These are phyloP conservation scores for Zygoascus flipseniorum DNA, from an alignment of 805 yeast genomes.

Conservation along the genomic window DNA sequence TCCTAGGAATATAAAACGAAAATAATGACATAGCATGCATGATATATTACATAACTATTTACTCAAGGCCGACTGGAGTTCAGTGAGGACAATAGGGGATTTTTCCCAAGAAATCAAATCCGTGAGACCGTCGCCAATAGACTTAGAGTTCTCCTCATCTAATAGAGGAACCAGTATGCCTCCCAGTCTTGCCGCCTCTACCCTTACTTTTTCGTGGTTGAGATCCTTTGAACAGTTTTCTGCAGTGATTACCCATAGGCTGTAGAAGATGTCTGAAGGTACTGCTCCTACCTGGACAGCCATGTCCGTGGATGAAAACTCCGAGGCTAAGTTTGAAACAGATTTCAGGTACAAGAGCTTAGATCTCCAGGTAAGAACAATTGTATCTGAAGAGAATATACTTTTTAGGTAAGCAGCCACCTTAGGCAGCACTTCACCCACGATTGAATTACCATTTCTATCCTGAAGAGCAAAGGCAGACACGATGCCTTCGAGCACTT, in stretches of 20 bases:
- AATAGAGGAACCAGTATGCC: slow-evolving; percentile 15
- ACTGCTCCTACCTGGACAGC: background rate
- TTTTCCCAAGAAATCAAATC: slow-evolving; percentile 29
- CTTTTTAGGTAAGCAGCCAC: slow-evolving; percentile 24
- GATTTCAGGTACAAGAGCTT: slow-evolving; percentile 40
- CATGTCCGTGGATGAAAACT: slow-evolving; percentile 10
- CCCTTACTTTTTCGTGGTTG: slow-evolving; percentile 45
- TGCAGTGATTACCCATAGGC: slow-evolving; percentile 9
- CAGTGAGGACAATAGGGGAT: slow-evolving; percentile 39
- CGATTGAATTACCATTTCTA: slow-evolving; percentile 8
- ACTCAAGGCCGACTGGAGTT: slow-evolving; percentile 8
- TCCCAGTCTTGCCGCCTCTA: slow-evolving; percentile 39
- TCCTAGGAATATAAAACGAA: slow-evolving; percentile 3
- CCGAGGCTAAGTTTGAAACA: slow-evolving; percentile 22
- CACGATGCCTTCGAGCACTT: slow-evolving; percentile 13
- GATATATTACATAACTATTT: background rate
- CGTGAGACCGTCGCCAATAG: slow-evolving; percentile 12
- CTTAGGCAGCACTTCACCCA: slow-evolving; percentile 25
- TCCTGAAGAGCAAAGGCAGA: slow-evolving; percentile 7
- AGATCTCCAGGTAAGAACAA: slow-evolving; percentile 52
- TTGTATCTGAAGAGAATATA: slow-evolving; percentile 9
- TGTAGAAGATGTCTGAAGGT: background rate
- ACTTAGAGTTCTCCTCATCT: background rate
- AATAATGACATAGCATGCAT: background rate
- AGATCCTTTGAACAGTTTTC: slow-evolving; percentile 9